A percentile compares a stretch with the other conserved stretches of the same genome.
phyloP scores from a whole-genome alignment of 805 yeast genomes.

The Candida boidinii region DNA sequence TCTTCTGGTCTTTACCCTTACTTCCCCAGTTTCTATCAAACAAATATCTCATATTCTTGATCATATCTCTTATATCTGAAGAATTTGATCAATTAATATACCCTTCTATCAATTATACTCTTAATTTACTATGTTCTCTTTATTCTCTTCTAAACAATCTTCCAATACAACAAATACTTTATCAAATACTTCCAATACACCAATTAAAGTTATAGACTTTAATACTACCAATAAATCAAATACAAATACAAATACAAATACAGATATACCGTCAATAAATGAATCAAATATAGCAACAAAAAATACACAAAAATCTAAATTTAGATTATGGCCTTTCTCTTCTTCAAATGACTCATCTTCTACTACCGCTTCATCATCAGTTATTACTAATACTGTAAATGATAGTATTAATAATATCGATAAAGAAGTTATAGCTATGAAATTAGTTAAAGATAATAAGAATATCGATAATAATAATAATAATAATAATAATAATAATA shows the following conservation, averaged over 20 bases:
- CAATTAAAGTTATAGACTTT: constrained; percentile 12
- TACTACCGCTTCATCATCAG: constrained; percentile 2
- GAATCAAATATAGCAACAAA: not conserved
- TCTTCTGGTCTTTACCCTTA: too few species aligned
- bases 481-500: too few species aligned
- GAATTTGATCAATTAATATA: too few species aligned
- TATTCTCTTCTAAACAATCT: constrained; percentile 2
- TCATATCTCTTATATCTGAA: too few species aligned
- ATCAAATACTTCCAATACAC: constrained; percentile 1
- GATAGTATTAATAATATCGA: not conserved
- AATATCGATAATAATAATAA: not conserved
- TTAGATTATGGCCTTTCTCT: constrained; percentile 14
- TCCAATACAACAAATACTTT: not conserved
- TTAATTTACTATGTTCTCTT: not conserved
- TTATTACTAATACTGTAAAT: not conserved
- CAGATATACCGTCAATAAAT: too few species aligned
- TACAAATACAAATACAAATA: not conserved
- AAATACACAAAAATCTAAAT: constrained; percentile 7
- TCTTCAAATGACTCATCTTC: not conserved
- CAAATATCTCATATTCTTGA: too few species aligned
- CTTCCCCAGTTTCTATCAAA: too few species aligned
- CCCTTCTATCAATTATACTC: not conserved
- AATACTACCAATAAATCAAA: constrained; percentile 9
- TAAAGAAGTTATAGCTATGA: constrained; percentile 25
- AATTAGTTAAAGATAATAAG: constrained; percentile 13